Conservation (phyloP, 2,329 filamentous ascomycete species). For the Coccinonectria pachysandricola region DNA sequence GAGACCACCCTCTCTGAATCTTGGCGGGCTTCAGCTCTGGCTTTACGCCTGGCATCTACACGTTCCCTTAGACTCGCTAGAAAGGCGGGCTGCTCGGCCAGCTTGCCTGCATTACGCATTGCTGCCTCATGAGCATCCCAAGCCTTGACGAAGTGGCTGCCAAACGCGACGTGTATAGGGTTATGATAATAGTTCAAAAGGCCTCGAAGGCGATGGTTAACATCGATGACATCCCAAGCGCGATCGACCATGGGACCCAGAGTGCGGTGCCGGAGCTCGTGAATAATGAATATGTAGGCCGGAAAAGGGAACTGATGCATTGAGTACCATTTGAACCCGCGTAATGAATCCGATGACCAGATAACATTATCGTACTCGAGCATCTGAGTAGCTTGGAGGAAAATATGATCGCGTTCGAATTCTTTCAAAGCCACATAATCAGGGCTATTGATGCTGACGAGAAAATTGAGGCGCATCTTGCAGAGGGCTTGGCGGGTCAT, state of each 20-base stretch:
- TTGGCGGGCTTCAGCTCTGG: slow-evolving; percentile 19
- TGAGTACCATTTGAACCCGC: slow-evolving; percentile 48
- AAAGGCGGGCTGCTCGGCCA: slow-evolving; percentile 33
- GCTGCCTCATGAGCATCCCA: slow-evolving; percentile 48
- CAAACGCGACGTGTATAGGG: slow-evolving; percentile 49
- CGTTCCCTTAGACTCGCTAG: slow-evolving; percentile 38
- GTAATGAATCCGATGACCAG: slow-evolving; percentile 38
- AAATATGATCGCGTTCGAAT: slow-evolving; percentile 40
- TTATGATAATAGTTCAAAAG: slow-evolving; percentile 39
- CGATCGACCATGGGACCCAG: slow-evolving; percentile 47
- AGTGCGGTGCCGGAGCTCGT: slow-evolving; percentile 41
- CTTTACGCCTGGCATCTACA: slow-evolving; percentile 25
- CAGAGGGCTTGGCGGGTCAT: slow-evolving; percentile 46
- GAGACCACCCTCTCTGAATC: too few relatives aligned
- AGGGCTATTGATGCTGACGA: slow-evolving; percentile 36
- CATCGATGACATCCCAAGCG: slow-evolving; percentile 46
- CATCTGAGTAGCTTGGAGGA: slow-evolving; percentile 46
- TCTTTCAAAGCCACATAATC: slow-evolving; percentile 30
- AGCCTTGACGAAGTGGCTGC: slow-evolving; percentile 48
- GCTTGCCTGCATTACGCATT: slow-evolving; percentile 33
- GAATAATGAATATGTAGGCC: slow-evolving; percentile 50
- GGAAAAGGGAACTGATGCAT: slow-evolving; percentile 50
- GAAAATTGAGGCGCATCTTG: slow-evolving; percentile 45
- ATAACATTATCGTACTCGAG: slow-evolving; percentile 50
- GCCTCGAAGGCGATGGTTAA: slow-evolving; percentile 43